These are phyloP conservation scores for Ganoderma sinense DNA, from an alignment of 1,284 basidiomycete species.

Conservation along the genomic window DNA sequence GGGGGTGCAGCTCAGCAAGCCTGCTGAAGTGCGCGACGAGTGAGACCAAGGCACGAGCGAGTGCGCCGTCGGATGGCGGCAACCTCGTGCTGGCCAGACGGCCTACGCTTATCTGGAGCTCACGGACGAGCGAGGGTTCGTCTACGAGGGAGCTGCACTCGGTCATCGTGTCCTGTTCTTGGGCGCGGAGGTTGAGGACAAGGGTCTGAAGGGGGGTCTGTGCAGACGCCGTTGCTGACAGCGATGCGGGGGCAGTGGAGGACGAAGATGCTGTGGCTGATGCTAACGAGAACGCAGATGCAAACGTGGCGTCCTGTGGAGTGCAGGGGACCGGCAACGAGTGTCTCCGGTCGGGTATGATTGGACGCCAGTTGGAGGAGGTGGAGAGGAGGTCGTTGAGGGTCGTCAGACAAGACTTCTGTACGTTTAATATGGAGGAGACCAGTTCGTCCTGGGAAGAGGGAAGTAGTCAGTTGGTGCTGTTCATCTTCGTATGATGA, in stretches of 20 bases:
- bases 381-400: constrained; percentile 74
- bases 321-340: constrained; percentile 58
- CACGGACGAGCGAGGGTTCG: constrained; percentile 64
- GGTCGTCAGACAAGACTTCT: constrained; percentile 76
- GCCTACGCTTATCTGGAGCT: constrained; percentile 64
- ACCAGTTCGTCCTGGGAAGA: constrained; percentile 62
- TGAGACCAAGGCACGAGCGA: constrained; percentile 70
- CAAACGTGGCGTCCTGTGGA: constrained; percentile 44
- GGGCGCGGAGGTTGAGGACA: constrained; percentile 65
- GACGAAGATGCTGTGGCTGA: constrained; percentile 35
- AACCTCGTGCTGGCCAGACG: constrained; percentile 52
- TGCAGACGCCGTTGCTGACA: constrained; percentile 27
- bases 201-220: constrained; percentile 61
- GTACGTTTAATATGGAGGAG: constrained; percentile 73
- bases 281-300: constrained; percentile 22
- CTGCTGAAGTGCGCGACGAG: constrained; percentile 73
- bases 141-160: constrained; percentile 42
- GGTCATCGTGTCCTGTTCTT: constrained; percentile 44
- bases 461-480: not conserved
- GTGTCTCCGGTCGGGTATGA: constrained; percentile 69
- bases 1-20: constrained; percentile 51
- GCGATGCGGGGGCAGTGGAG: constrained; percentile 13
- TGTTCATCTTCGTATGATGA: not conserved
- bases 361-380: constrained; percentile 59
- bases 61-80: constrained; percentile 54